phyloP scores from a whole-genome alignment of 2,329 filamentous ascomycete genomes.

The Fusarium sp. region DNA sequence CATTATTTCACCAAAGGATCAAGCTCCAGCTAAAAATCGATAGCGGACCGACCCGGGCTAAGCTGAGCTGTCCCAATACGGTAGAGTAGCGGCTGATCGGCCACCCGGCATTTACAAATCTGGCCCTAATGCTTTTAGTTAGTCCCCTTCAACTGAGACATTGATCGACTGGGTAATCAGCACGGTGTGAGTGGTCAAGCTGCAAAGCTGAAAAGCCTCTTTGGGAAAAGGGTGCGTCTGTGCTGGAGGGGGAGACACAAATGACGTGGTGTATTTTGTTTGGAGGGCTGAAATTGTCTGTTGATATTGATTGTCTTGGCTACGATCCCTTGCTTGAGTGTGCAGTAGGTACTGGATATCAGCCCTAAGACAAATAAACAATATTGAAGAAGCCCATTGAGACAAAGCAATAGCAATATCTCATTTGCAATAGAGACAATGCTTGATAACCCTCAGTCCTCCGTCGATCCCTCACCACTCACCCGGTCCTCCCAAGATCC shows the following conservation, averaged over 20 bases:
- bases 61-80: background rate
- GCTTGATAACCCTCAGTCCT: background rate
- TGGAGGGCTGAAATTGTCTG: background rate
- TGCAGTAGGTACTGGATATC: background rate
- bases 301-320: background rate
- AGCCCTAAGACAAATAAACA: background rate
- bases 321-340: background rate
- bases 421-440: background rate
- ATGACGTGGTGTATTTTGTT: constrained; percentile 27
- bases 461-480: constrained; percentile 7
- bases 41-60: constrained; percentile 14
- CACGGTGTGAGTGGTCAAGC: constrained; percentile 1
- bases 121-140: background rate
- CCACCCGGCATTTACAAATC: constrained; percentile 8
- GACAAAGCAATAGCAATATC: background rate
- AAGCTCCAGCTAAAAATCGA: background rate
- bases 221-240: constrained; percentile 23
- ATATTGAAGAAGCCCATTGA: background rate
- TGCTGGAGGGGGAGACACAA: background rate
- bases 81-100: background rate
- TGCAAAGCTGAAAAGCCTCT: constrained; percentile 32
- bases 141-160: constrained; percentile 26
- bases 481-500: constrained; percentile 4
- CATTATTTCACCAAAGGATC: no score
- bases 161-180: constrained; percentile 5